A percentile compares a stretch with the other conserved stretches of the same genome.
Evolutionary conservation across 306 rosid genomes (phyloP).

Genomic region (Castanea mollissima): DNA sequence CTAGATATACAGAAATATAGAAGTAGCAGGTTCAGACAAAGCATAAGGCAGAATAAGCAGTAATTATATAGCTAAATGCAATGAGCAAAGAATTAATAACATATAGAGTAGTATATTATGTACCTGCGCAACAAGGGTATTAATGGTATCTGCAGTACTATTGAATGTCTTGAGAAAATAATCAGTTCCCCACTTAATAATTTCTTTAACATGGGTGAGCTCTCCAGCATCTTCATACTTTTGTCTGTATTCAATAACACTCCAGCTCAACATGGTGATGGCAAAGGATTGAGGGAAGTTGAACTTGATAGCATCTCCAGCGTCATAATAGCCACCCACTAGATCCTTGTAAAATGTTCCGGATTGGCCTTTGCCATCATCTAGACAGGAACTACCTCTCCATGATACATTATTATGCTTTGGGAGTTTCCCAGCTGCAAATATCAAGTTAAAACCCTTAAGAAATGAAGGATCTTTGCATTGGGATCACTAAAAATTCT

Average conservation of each 20-base stretch:
- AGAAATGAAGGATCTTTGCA: background rate
- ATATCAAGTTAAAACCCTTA: background rate
- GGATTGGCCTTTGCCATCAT: constrained; percentile 54
- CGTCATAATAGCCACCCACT: constrained; percentile 89
- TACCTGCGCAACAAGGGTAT: constrained; percentile 68
- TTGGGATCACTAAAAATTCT: background rate
- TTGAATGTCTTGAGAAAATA: constrained; percentile 94
- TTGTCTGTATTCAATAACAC: constrained; percentile 89
- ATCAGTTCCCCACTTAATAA: constrained; percentile 94
- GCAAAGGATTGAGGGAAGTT: constrained; percentile 78
- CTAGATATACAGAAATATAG: background rate
- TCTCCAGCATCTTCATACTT: constrained; percentile 94
- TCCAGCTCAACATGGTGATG: constrained; percentile 96
- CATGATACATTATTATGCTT: constrained; percentile 96
- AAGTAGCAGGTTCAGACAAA: background rate
- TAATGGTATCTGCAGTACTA: constrained; percentile 68
- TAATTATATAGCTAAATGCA: background rate
- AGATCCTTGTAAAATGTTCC: constrained; percentile 60
- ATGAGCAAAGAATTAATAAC: background rate
- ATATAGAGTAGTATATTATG: no score
- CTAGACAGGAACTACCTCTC: constrained; percentile 81
- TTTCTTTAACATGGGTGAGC: constrained; percentile 75
- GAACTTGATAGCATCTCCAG: constrained; percentile 98
- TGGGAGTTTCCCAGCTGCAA: constrained; percentile 87
- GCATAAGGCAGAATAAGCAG: no score